Conservation (phyloP, 768 basidiomycete species). For the Fomitopsis pulvina region DNA sequence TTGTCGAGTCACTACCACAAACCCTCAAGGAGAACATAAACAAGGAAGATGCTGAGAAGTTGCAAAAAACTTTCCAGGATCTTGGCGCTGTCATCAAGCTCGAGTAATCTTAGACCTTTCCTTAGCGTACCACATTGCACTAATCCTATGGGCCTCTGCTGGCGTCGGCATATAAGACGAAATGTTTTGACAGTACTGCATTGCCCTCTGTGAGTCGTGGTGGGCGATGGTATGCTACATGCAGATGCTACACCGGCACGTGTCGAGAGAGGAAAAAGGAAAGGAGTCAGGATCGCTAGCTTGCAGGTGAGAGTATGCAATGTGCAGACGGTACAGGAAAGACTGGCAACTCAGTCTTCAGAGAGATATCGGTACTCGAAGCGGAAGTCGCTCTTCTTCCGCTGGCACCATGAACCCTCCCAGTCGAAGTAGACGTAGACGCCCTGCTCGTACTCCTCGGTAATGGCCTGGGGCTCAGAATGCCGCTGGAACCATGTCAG, state of each 20-base stretch:
- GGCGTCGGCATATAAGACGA: neutral
- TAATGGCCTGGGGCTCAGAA: conserved; percentile 96
- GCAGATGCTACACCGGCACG: neutral
- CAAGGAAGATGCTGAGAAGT: conserved; percentile 97
- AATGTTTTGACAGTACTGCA: neutral
- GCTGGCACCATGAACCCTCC: conserved; percentile 98
- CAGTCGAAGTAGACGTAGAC: conserved; percentile 99
- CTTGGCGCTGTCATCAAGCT: conserved; percentile 85
- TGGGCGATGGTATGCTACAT: neutral
- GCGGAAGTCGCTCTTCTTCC: conserved; percentile 97
- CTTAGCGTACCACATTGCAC: neutral
- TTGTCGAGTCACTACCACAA: conserved; percentile 93
- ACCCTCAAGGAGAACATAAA: conserved; percentile 88
- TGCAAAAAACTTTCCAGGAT: conserved; percentile 83
- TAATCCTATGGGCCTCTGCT: neutral
- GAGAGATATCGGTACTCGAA: conserved; percentile 95
- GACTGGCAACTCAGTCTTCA: conserved; percentile 54
- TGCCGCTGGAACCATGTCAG: conserved; percentile 99
- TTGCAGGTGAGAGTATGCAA: neutral
- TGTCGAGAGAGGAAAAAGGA: neutral
- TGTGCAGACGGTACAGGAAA: neutral
- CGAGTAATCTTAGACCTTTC: conserved; percentile 43
- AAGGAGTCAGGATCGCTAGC: neutral
- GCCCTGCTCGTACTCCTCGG: conserved; percentile 98
- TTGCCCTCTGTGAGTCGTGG: conserved; percentile 2